phyloP scores from a whole-genome alignment of 768 basidiomycete genomes.

The Mycena pura region DNA sequence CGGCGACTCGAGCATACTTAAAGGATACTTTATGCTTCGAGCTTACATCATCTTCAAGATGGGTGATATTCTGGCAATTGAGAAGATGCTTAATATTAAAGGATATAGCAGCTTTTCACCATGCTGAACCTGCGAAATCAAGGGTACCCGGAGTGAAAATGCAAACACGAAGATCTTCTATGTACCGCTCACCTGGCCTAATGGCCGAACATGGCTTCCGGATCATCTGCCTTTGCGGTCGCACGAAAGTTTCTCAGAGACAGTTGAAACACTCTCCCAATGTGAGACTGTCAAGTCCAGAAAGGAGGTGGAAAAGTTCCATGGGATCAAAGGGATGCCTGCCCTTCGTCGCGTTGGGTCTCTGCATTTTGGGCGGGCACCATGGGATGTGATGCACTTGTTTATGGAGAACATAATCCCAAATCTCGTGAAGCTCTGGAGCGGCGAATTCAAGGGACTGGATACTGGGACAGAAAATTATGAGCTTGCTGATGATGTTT shows the following conservation, averaged over 20 bases:
- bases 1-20: neutral
- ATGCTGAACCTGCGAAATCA: constrained; percentile 44
- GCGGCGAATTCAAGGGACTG: constrained; percentile 45
- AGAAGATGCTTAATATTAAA: constrained; percentile 40
- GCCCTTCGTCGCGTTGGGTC: constrained; percentile 34
- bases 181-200: constrained; percentile 28
- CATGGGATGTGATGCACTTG: constrained; percentile 55
- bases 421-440: constrained; percentile 49
- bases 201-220: constrained; percentile 12
- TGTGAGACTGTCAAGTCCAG: neutral
- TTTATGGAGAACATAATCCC: constrained; percentile 47
- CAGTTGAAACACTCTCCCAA: neutral
- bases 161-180: constrained; percentile 30
- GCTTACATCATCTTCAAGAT: constrained; percentile 35
- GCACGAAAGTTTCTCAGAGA: constrained; percentile 26
- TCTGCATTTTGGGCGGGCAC: constrained; percentile 37
- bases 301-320: constrained; percentile 27
- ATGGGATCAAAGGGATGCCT: constrained; percentile 39
- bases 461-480: constrained; percentile 38
- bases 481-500: constrained; percentile 31
- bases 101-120: constrained; percentile 42
- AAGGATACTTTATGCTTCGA: neutral
- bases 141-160: constrained; percentile 25
- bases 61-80: constrained; percentile 41
- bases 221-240: constrained; percentile 27